Evolutionary conservation across 2,329 filamentous ascomycete genomes (phyloP).

Genomic region (Chrysosporium queenslandicum): DNA sequence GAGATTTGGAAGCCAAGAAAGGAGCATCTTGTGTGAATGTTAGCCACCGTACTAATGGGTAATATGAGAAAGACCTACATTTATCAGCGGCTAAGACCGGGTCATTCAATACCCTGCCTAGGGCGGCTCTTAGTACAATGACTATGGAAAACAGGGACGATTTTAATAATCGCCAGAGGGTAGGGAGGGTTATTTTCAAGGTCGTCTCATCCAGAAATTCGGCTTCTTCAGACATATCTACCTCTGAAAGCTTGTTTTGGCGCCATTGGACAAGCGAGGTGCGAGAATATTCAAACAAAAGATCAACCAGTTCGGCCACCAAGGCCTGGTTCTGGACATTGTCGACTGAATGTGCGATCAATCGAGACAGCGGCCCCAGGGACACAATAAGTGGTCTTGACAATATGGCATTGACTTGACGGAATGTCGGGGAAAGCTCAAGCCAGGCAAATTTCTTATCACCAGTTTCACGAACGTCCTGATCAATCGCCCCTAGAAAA

Average conservation of each 20-base stretch:
- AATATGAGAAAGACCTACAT: conserved; percentile 30
- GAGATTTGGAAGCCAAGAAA: conserved; percentile 56
- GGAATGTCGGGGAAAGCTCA: conserved; percentile 47
- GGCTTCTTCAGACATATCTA: conserved; percentile 59
- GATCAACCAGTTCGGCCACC: conserved; percentile 43
- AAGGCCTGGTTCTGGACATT: conserved; percentile 41
- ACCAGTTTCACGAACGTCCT: conserved; percentile 51
- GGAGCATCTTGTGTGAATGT: conserved; percentile 46
- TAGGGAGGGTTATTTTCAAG: conserved; percentile 54
- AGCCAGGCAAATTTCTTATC: conserved; percentile 56
- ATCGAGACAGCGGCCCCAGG: conserved; percentile 52
- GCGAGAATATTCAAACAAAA: conserved; percentile 56
- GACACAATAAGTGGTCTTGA: conserved; percentile 50
- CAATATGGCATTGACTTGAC: conserved; percentile 46
- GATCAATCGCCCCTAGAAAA: conserved; percentile 60
- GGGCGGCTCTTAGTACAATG: conserved; percentile 62
- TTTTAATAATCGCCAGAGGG: conserved; percentile 64
- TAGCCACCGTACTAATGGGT: conserved; percentile 14
- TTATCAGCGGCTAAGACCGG: conserved; percentile 43
- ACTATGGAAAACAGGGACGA: conserved; percentile 66
- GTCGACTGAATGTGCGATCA: conserved; percentile 54
- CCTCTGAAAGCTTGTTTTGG: conserved; percentile 59
- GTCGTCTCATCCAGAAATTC: conserved; percentile 56
- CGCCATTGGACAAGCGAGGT: conserved; percentile 63
- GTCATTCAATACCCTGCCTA: conserved; percentile 56